Conservation (phyloP, 495 filamentous ascomycete genomes). For the Aspergillus sclerotiicarbonarius region DNA sequence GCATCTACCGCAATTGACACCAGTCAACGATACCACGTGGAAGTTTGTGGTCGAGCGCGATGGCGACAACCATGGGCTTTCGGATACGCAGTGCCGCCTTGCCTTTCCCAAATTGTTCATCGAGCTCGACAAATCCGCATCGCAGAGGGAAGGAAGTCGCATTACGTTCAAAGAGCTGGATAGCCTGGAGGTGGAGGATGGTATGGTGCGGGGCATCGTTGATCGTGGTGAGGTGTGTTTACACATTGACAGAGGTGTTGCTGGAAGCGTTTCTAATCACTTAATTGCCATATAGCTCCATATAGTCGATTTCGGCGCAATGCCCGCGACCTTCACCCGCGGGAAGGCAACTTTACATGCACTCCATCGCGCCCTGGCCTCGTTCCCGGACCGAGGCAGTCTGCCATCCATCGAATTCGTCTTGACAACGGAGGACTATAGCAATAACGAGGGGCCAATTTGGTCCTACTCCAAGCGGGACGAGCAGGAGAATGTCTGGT, state of each 20-base stretch:
- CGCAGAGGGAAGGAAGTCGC: constrained; percentile 12
- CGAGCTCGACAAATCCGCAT: constrained; percentile 41
- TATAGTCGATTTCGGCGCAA: constrained; percentile 35
- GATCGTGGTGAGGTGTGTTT: constrained; percentile 38
- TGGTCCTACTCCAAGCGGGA: constrained; percentile 54
- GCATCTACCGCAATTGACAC: neutral
- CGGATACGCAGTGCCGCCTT: constrained; percentile 36
- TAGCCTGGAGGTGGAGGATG: constrained; percentile 28
- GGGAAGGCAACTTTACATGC: constrained; percentile 41
- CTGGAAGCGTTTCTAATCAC: neutral
- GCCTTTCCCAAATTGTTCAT: constrained; percentile 48
- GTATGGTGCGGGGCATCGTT: constrained; percentile 42
- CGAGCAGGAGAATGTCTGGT: constrained; percentile 53
- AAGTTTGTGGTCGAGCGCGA: constrained; percentile 34
- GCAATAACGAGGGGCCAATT: constrained; percentile 31
- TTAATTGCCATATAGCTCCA: constrained; percentile 29
- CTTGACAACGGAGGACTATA: constrained; percentile 51
- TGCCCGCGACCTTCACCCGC: constrained; percentile 34
- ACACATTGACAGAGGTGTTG: neutral
- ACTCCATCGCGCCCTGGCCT: constrained; percentile 36
- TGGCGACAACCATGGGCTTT: constrained; percentile 39
- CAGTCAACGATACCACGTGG: constrained; percentile 22
- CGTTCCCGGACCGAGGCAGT: constrained; percentile 41
- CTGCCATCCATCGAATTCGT: constrained; percentile 65
- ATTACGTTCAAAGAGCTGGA: constrained; percentile 38